phyloP scores from a whole-genome alignment of 257 asterid species.

The Lycium barbarum region DNA sequence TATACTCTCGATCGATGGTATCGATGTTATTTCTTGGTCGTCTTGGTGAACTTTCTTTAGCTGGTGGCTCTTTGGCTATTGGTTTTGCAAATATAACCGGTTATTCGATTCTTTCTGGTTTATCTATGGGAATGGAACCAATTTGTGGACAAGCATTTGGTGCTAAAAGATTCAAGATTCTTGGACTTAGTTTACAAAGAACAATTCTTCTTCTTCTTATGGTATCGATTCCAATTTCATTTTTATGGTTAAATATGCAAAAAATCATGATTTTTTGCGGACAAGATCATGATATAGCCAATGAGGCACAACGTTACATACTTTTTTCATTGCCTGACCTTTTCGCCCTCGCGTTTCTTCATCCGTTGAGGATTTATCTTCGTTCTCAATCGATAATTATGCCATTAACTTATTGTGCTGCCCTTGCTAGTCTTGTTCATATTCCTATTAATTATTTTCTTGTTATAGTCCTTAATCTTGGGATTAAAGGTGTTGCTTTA shows the following conservation, averaged over 20 bases:
- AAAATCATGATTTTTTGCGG: constrained; percentile 44
- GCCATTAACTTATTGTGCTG: constrained; percentile 59
- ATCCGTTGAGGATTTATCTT: constrained; percentile 60
- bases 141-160: constrained; percentile 73
- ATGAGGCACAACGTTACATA: constrained; percentile 52
- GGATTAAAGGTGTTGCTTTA: constrained; percentile 57
- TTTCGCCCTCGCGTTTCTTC: constrained; percentile 47
- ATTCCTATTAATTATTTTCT: constrained; percentile 58
- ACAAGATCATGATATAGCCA: constrained; percentile 52
- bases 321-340: constrained; percentile 58
- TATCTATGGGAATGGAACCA: constrained; percentile 70
- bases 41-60: constrained; percentile 15
- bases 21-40: constrained; percentile 30
- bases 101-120: constrained; percentile 66
- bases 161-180: constrained; percentile 52
- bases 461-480: constrained; percentile 50
- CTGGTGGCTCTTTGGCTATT: constrained; percentile 63
- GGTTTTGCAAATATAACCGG: constrained; percentile 65
- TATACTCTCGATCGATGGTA: constrained; percentile 28
- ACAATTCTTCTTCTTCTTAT: constrained; percentile 51
- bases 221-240: constrained; percentile 47
- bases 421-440: constrained; percentile 46
- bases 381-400: constrained; percentile 59
- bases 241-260: constrained; percentile 65
- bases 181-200: constrained; percentile 54